phyloP scores from a whole-genome alignment of 495 filamentous ascomycete species.

The Pyronema omphalodes region DNA sequence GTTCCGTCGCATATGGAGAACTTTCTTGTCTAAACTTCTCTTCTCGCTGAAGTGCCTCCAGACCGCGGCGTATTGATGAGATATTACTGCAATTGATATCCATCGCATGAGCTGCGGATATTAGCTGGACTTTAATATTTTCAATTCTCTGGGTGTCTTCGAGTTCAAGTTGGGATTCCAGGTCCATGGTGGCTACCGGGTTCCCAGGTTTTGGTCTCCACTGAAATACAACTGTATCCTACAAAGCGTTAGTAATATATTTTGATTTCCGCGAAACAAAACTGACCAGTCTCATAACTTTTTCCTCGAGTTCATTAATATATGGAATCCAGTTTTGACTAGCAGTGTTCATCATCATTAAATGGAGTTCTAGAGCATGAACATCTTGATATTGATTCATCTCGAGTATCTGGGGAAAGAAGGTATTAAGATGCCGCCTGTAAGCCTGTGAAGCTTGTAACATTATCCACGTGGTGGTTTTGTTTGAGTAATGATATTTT shows the following conservation, averaged over 20 bases:
- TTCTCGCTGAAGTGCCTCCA: not conserved
- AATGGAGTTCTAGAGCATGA: not conserved
- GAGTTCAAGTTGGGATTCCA: conserved; percentile 3
- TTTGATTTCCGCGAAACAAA: not conserved
- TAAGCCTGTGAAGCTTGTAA: not conserved
- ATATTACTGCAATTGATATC: not conserved
- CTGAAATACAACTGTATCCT: not conserved
- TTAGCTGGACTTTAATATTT: conserved; percentile 5
- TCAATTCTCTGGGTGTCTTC: conserved; percentile 8
- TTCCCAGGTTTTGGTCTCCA: not conserved
- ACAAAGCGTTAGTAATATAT: not conserved
- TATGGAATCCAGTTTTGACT: not conserved
- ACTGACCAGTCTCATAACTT: not conserved
- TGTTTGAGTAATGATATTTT: not conserved
- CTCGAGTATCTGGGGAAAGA: too few species aligned
- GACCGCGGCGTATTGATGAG: not conserved
- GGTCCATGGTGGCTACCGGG: not conserved
- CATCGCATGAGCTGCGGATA: not conserved
- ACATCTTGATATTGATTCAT: not conserved
- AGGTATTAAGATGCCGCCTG: not conserved
- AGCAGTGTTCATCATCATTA: not conserved
- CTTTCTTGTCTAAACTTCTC: too few species aligned
- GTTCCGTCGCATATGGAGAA: too few species aligned
- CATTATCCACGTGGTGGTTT: not conserved
- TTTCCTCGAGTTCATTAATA: not conserved